Conservation (phyloP, 1,284 basidiomycete genomes). For the Sporisorium exsertum region DNA sequence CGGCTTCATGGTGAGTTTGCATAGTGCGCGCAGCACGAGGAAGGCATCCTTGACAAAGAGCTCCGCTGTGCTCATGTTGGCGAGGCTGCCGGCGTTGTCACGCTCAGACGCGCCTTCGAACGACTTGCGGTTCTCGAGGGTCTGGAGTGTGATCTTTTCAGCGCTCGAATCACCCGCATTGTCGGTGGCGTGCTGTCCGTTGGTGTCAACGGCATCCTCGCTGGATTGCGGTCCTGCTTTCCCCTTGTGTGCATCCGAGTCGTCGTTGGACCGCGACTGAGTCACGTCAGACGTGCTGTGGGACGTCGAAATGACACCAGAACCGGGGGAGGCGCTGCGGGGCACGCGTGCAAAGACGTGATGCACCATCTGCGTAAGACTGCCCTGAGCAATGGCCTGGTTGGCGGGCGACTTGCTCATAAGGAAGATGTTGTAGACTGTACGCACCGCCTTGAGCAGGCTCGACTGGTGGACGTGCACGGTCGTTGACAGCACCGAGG, state of each 20-base stretch:
- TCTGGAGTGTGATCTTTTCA: constrained; percentile 62
- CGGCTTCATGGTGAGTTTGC: constrained; percentile 69
- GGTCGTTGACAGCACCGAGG: constrained; percentile 62
- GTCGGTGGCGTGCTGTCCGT: constrained; percentile 14
- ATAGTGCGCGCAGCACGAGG: constrained; percentile 66
- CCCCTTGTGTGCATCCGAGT: constrained; percentile 6
- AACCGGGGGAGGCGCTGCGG: constrained; percentile 14
- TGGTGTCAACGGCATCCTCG: constrained; percentile 10
- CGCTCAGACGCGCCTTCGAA: constrained; percentile 64
- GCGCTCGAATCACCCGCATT: constrained; percentile 15
- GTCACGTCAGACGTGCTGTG: constrained; percentile 34
- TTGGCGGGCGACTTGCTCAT: constrained; percentile 64
- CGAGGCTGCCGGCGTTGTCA: constrained; percentile 53
- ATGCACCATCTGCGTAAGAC: constrained; percentile 66
- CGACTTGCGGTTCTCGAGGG: constrained; percentile 63
- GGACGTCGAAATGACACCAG: constrained; percentile 24
- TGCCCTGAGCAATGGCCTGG: constrained; percentile 68
- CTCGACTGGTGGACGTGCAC: constrained; percentile 67
- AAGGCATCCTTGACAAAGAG: constrained; percentile 69
- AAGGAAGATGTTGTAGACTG: constrained; percentile 68
- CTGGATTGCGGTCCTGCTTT: neutral
- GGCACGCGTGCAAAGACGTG: constrained; percentile 67
- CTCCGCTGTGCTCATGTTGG: constrained; percentile 63
- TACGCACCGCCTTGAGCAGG: constrained; percentile 71
- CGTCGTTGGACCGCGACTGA: constrained; percentile 13